These are phyloP conservation scores for Blastocrithidia nonstop DNA, from an alignment of 208 protist species.

Conservation along the genomic window DNA sequence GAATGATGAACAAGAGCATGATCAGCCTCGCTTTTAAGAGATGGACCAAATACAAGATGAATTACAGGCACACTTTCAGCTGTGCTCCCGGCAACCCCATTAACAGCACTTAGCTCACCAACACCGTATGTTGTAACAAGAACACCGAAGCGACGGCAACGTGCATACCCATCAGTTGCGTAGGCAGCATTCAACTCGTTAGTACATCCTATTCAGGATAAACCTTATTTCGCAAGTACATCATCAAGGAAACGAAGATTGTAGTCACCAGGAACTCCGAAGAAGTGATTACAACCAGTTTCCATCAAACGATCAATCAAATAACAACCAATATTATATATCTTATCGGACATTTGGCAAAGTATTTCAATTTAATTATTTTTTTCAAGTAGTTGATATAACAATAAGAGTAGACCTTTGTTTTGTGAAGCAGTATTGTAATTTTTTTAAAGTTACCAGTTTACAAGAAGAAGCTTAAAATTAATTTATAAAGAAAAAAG, in stretches of 20 bases:
- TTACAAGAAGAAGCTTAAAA: constrained; percentile 2
- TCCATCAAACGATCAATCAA: constrained; percentile 21
- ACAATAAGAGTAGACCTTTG: too few relatives aligned
- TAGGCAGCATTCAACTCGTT: constrained; percentile 42
- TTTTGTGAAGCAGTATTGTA: too few relatives aligned
- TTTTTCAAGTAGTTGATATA: too few relatives aligned
- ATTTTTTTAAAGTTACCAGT: too few relatives aligned
- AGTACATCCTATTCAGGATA: constrained; percentile 28
- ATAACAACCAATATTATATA: constrained; percentile 29
- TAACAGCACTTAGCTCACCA: constrained; percentile 28
- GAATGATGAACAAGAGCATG: constrained; percentile 17
- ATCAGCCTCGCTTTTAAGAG: constrained; percentile 6
- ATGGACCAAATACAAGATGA: constrained; percentile 19
- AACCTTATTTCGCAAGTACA: constrained; percentile 8
- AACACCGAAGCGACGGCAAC: constrained; percentile 21
- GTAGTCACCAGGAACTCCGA: constrained; percentile 36
- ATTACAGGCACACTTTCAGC: constrained; percentile 17
- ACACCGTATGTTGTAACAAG: constrained; percentile 34
- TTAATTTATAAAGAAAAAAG: constrained; percentile 1
- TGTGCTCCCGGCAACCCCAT: constrained; percentile 16
- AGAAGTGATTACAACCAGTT: constrained; percentile 14
- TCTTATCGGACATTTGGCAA: constrained; percentile 10
- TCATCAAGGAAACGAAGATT: constrained; percentile 34
- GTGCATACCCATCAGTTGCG: constrained; percentile 26
- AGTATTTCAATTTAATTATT: too few relatives aligned